Evolutionary conservation across 345 rosid genomes (phyloP).

Genomic region (Rhizophora apiculata): DNA sequence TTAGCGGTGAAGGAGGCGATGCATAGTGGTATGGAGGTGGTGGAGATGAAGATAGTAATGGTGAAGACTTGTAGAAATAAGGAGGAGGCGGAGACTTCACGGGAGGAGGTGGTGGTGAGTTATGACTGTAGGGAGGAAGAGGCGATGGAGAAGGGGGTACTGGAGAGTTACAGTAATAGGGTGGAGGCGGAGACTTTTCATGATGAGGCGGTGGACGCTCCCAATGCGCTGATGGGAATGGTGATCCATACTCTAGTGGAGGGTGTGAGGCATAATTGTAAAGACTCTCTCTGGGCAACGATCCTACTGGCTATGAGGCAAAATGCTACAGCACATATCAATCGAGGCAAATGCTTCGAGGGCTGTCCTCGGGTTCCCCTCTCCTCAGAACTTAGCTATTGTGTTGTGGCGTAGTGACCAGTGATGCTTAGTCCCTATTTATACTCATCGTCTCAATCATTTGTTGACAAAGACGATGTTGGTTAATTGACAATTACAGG

Average conservation of each 20-base stretch:
- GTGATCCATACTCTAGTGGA: background rate
- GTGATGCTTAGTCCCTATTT: too few relatives aligned
- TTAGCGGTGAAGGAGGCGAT: background rate
- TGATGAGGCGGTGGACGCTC: background rate
- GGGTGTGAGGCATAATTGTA: background rate
- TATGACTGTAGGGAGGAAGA: background rate
- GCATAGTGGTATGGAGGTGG: slow-evolving; percentile 6
- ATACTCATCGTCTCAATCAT: too few relatives aligned
- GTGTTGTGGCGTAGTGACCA: too few relatives aligned
- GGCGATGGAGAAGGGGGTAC: background rate
- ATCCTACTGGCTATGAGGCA: too few relatives aligned
- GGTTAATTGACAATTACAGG: too few relatives aligned
- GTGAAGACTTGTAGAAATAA: background rate
- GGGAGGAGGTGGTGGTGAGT: background rate
- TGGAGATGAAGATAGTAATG: background rate
- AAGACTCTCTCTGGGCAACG: too few relatives aligned
- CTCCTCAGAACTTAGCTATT: too few relatives aligned
- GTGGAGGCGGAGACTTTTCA: background rate
- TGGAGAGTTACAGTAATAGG: background rate
- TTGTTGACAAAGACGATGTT: too few relatives aligned
- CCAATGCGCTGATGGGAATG: background rate
- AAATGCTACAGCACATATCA: too few relatives aligned
- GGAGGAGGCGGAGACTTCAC: too few relatives aligned
- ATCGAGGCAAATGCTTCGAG: too few relatives aligned
- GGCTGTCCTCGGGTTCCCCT: too few relatives aligned